phyloP scores from a whole-genome alignment of 352 stramenopile genomes.

The Aphanomyces stellatus region DNA sequence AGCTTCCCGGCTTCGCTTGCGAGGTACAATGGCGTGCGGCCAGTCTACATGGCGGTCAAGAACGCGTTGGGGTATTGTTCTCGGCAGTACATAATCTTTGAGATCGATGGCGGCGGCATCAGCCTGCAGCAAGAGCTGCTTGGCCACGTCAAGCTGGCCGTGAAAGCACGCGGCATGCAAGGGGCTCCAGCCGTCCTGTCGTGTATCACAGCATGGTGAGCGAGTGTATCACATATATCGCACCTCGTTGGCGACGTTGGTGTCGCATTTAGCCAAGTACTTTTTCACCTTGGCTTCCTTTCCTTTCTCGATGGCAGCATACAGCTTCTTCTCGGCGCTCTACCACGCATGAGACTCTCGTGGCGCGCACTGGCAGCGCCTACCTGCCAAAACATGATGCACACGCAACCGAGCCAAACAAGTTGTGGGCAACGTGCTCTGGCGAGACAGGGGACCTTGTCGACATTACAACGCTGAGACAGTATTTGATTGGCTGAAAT shows the following conservation, averaged over 20 bases:
- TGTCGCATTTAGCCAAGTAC: conserved; percentile 5
- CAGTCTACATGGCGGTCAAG: background rate
- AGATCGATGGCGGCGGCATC: background rate
- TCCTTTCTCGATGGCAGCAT: conserved; percentile 1
- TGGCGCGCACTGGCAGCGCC: background rate
- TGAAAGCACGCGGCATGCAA: background rate
- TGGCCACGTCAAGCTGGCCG: background rate
- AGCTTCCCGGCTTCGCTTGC: background rate
- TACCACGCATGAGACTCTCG: background rate
- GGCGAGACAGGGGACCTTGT: too few relatives aligned
- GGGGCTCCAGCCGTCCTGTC: background rate
- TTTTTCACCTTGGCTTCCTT: background rate
- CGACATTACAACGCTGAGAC: too few relatives aligned
- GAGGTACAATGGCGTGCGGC: background rate
- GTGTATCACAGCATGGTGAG: background rate
- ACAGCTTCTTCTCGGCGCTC: conserved; percentile 5
- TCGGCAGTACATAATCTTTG: background rate
- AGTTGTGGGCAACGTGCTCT: too few relatives aligned
- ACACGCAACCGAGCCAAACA: too few relatives aligned
- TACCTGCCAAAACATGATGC: conserved; percentile 9
- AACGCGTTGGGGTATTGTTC: too few relatives aligned
- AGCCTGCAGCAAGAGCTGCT: background rate
- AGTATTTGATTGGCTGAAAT: too few relatives aligned
- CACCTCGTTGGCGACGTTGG: background rate
- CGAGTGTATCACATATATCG: background rate